Conservation (phyloP, 2,329 filamentous ascomycete species). For the Penicillium polonicum region DNA sequence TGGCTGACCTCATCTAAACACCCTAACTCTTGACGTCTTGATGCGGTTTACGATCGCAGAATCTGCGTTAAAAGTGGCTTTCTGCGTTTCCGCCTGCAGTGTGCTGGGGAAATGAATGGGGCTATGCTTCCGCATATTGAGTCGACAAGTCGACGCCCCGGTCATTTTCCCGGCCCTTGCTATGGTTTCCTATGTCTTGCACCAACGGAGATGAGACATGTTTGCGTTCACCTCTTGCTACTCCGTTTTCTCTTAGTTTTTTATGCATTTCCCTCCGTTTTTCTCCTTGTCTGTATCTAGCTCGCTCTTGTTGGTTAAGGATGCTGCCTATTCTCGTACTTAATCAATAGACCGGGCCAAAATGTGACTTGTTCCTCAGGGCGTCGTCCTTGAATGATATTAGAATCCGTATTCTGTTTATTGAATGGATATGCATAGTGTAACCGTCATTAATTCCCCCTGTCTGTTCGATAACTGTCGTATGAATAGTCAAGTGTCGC, state of each 20-base stretch:
- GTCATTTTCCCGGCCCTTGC: constrained; percentile 17
- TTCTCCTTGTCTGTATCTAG: constrained; percentile 36
- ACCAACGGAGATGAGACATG: constrained; percentile 41
- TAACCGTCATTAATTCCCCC: too few relatives aligned
- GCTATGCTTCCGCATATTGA: constrained; percentile 14
- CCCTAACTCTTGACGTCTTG: constrained; percentile 33
- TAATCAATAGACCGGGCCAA: constrained; percentile 39
- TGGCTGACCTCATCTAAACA: constrained; percentile 55
- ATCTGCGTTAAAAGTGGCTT: constrained; percentile 43
- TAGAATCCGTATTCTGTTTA: neutral
- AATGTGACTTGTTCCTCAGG: constrained; percentile 39
- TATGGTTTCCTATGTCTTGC: constrained; percentile 41
- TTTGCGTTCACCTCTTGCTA: constrained; percentile 36
- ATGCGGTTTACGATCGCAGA: constrained; percentile 42
- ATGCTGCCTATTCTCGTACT: constrained; percentile 34
- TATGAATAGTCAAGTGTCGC: too few relatives aligned
- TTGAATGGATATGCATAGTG: neutral
- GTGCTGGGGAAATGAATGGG: constrained; percentile 10
- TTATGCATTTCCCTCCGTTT: constrained; percentile 32
- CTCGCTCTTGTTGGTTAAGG: constrained; percentile 41
- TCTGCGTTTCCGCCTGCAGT: constrained; percentile 35
- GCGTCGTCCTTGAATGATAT: constrained; percentile 13
- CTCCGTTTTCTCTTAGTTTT: constrained; percentile 33
- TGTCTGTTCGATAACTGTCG: too few relatives aligned
- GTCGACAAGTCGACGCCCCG: constrained; percentile 7